Conservation (phyloP, 805 yeast genomes). For the Schwanniomyces sp. region DNA sequence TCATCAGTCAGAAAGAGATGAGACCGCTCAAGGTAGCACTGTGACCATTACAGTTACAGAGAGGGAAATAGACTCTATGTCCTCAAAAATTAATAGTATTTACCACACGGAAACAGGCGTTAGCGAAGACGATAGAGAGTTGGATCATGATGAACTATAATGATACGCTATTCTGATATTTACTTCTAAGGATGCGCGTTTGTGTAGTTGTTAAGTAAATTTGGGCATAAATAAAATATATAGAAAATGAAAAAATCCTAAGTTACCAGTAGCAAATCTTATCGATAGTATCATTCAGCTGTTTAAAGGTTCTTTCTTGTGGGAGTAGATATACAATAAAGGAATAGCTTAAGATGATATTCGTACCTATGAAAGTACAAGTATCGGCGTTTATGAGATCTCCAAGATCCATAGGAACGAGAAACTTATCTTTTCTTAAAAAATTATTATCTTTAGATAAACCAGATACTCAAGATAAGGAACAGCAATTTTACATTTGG, state of each 20-base stretch:
- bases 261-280: not conserved
- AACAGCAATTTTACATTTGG: slow-evolving; percentile 61
- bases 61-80: not conserved
- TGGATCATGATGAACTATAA: not conserved
- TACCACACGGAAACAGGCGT: not conserved
- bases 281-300: not conserved
- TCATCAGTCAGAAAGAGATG: too few relatives aligned
- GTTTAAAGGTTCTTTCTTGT: not conserved
- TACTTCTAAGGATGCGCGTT: not conserved
- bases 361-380: not conserved
- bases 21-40: not conserved
- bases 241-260: not conserved
- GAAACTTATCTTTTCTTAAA: slow-evolving; percentile 38
- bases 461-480: slow-evolving; percentile 25
- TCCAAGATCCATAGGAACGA: slow-evolving; percentile 6
- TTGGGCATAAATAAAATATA: not conserved
- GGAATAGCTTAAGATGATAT: not conserved
- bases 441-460: slow-evolving; percentile 36
- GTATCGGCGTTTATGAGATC: slow-evolving; percentile 2
- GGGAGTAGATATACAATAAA: not conserved
- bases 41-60: slow-evolving; percentile 8
- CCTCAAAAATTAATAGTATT: not conserved
- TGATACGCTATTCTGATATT: not conserved
- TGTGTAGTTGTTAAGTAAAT: not conserved
- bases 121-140: not conserved